These are phyloP conservation scores for Rhynchosporium secalis DNA, from an alignment of 2,329 filamentous ascomycete genomes.

Conservation along the genomic window DNA sequence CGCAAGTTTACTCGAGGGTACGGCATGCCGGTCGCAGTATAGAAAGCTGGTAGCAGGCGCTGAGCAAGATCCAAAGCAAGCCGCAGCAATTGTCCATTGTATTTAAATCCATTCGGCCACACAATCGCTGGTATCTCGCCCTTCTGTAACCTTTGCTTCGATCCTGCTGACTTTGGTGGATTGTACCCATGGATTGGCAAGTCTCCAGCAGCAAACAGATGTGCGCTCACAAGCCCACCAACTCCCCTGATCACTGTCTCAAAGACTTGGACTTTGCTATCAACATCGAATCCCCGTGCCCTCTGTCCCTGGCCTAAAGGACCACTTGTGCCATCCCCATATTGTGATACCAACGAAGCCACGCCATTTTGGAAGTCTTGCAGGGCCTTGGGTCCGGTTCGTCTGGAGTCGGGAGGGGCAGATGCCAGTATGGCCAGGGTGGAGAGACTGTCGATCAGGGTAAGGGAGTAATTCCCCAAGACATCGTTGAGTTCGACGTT, in stretches of 20 bases:
- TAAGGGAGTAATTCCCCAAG: conserved; percentile 94
- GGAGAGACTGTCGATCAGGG: conserved; percentile 90
- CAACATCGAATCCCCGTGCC: conserved; percentile 83
- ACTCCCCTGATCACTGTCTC: conserved; percentile 95
- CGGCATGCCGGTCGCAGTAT: conserved; percentile 85
- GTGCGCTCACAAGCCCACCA: conserved; percentile 86
- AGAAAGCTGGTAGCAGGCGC: conserved; percentile 86
- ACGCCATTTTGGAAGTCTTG: conserved; percentile 79
- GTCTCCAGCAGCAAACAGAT: conserved; percentile 89
- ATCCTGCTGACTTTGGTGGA: conserved; percentile 42
- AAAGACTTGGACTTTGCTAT: conserved; percentile 98
- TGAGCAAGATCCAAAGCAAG: conserved; percentile 83
- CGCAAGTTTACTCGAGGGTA: conserved; percentile 93
- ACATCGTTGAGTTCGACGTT: conserved; percentile 93
- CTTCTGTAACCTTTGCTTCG: conserved; percentile 42
- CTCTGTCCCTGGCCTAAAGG: conserved; percentile 68
- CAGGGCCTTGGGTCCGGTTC: conserved; percentile 61
- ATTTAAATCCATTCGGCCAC: conserved; percentile 77
- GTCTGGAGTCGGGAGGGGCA: conserved; percentile 56
- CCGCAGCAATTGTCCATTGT: conserved; percentile 87
- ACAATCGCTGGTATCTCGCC: conserved; percentile 56
- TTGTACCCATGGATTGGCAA: conserved; percentile 81
- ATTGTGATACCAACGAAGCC: conserved; percentile 72
- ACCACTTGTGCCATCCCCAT: conserved; percentile 78
- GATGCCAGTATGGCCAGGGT: conserved; percentile 91